These are phyloP conservation scores for Penicillium sclerotigenum DNA, from an alignment of 2,329 filamentous ascomycete genomes.

Conservation along the genomic window DNA sequence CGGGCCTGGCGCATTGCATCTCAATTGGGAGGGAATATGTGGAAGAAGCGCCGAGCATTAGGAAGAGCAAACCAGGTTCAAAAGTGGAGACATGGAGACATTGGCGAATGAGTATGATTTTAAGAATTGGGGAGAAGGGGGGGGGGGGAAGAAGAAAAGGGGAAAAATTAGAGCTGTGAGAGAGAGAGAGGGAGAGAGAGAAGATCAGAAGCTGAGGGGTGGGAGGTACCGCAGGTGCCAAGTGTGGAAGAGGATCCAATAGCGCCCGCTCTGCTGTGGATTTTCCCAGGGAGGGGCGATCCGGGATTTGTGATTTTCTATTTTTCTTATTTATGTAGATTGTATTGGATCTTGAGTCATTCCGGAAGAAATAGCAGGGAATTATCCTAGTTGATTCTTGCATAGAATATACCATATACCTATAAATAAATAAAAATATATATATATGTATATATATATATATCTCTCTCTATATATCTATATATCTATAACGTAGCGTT, in stretches of 20 bases:
- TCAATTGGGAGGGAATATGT: conserved; percentile 3
- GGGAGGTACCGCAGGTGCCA: conserved; percentile 15
- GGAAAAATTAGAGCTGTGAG: not conserved
- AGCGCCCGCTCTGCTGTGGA: conserved; percentile 9
- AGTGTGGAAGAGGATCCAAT: conserved; percentile 18
- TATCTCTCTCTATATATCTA: no score
- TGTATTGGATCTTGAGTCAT: no score
- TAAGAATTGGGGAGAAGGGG: no score
- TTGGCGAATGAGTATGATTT: not conserved
- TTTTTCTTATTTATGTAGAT: not conserved
- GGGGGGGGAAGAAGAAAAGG: not conserved
- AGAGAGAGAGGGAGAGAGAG: conserved; percentile 9
- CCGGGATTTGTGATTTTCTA: not conserved
- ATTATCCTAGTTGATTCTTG: not conserved
- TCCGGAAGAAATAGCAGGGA: no score
- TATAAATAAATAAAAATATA: no score
- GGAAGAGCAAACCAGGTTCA: not conserved
- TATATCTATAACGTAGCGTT: not conserved
- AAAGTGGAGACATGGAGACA: conserved; percentile 3
- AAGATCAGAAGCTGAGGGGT: conserved; percentile 16
- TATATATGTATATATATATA: no score
- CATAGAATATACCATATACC: not conserved
- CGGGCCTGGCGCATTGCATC: conserved; percentile 3
- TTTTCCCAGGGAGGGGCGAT: conserved; percentile 12
- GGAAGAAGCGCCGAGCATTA: conserved; percentile 2